Base-by-base conservation (phyloP, 1,284 basidiomycete species). In the Termitomyces sp. region DNA sequence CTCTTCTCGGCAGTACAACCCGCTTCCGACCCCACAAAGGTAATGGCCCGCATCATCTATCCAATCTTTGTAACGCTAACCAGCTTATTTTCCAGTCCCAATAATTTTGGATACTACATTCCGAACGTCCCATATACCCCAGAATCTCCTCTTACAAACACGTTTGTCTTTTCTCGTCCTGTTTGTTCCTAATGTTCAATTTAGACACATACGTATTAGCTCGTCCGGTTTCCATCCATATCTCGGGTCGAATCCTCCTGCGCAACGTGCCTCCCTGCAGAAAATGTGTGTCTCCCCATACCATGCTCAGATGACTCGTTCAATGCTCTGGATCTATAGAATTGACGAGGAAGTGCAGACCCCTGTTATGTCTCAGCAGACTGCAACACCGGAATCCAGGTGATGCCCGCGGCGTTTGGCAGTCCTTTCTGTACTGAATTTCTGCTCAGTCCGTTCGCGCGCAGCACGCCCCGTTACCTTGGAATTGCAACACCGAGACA, bases 21-120 rank as follows among this genome's bases (percentile, higher is more conserved):
- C 84, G 64, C 68, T 85, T 21, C 83, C 82, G 10, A 86, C 83
- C 17, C 83, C 83, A 17, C 81, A 83, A 63, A 84, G 82, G 83
- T 83, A 56, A 64, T 68, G 56, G 58, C 10, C 9, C 15, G 28
- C 34, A 1, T 51, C 13, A 38, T 12, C 13, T 33, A 49, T 34
- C 13, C 30, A 28, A 34, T 51, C 40, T 53, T 61, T 44, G 58
- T 44, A 38, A 3, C 1, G 15, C 26, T 19, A 24, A 19, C 33
- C 24, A 15, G 24, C 12, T 39, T n/a, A 30, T n/a, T 12, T 47
- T 48, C 21, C 43, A 84, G 83, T 62, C 81, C 82, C 8, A 75
- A 70, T 55, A 79, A 78, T 60, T 59, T 77, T 51, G 67, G 71
- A 46, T 73, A 73, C 39, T 84, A 81, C 65, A 66, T 77, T 30